Percentiles rank a stretch among this genome's conserved stretches.
phyloP scores from a whole-genome alignment of 164 flowering plant genomes.

The Tetracentron sinense region DNA sequence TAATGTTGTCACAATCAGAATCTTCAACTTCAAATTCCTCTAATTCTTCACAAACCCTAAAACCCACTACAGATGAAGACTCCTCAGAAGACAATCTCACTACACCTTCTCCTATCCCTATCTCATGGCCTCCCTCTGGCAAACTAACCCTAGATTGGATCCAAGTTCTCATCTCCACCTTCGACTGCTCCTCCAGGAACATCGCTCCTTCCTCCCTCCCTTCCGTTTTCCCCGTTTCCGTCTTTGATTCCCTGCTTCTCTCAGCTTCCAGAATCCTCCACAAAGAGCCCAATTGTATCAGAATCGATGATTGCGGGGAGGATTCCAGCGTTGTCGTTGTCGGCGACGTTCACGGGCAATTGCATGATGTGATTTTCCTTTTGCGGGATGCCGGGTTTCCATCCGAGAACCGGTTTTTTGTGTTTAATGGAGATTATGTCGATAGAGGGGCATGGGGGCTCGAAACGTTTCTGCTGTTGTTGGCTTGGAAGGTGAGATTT shows the following conservation, averaged over 20 bases:
- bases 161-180: constrained; percentile 37
- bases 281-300: constrained; percentile 80
- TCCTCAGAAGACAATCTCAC: constrained; percentile 9
- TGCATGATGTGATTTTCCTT: constrained; percentile 71
- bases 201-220: constrained; percentile 59
- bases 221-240: constrained; percentile 60
- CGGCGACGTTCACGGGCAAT: constrained; percentile 92
- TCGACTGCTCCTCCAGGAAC: constrained; percentile 76
- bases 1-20: constrained; percentile 14
- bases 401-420: constrained; percentile 53
- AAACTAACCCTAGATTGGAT: constrained; percentile 59
- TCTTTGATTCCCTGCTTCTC: constrained; percentile 60
- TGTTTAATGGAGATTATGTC: constrained; percentile 96
- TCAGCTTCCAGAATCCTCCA: constrained; percentile 81
- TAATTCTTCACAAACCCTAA: constrained; percentile 8
- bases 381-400: constrained; percentile 71
- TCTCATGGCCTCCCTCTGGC: constrained; percentile 66
- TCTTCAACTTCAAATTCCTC: constrained; percentile 9
- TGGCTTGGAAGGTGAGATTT: constrained; percentile 81
- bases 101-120: constrained; percentile 30
- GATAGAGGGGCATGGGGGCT: constrained; percentile 99
- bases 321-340: constrained; percentile 68
- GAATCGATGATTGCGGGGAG: constrained; percentile 30
- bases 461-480: constrained; percentile 68
- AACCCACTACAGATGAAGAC: constrained; percentile 1